Evolutionary conservation across 2,329 filamentous ascomycete species (phyloP), one percentile per base, ranked within the genome.

Genomic region (Neopestalotiopsis sp.): DNA sequence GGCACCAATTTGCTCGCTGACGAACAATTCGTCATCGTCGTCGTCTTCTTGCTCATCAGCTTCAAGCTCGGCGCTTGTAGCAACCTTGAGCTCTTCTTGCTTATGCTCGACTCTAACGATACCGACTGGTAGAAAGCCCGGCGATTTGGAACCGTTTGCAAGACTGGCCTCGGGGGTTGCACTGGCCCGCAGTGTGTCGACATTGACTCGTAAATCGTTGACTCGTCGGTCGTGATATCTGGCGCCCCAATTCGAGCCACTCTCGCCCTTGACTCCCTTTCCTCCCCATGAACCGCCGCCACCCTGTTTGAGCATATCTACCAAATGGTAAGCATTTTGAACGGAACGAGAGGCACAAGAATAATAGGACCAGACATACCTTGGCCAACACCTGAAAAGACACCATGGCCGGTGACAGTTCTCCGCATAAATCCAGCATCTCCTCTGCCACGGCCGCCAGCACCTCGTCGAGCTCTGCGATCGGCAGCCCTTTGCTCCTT

Each of bases 11-110:
- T 80, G 79, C 1, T 76, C 79, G 32, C 84, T 80, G 7, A 86
- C 80, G 75, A 82, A 86, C 5, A 86, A 79, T 52, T 82, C 83
- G 42, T 84, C 82, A 67, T 85, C 83, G 57, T 83, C 81, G 58
- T 80, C 82, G 0, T 81, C 74, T 66, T 78, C 73, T 2, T 84
- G 83, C 69, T 89, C 85, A 65, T 85, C 84, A 0, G 86, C 86
- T 71, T 88, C 85, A 13, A 89, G 80, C 72, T 90, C 87, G 49
- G 86, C 86, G n/a, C 85, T 85, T 0, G 86, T 88, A 12, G 86
- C 84, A 62, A 89, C 84, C 66, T 85, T 81, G 38, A 87, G 77
- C n/a, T 83, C 85, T 30, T 84, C 80, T 17, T 88, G 85, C 75
- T 87, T 85, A 72, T 88, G 85, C 71, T 88, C 84, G 69, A 82